Evolutionary conservation across 2,329 filamentous ascomycete genomes (phyloP), one percentile per base, ranked within the genome.

Genomic region (Penicillium sp.): DNA sequence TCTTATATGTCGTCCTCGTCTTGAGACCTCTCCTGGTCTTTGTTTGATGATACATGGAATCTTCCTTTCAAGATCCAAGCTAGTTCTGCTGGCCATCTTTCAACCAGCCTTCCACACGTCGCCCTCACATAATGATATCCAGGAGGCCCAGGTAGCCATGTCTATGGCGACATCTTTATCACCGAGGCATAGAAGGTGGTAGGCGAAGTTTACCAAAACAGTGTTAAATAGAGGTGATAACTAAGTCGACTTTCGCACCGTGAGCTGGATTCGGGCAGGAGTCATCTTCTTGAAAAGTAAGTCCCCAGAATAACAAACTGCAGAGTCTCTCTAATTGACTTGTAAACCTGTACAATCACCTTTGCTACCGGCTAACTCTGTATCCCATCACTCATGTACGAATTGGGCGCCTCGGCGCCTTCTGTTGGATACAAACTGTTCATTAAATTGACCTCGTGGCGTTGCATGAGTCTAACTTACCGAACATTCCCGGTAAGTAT

Each of bases 231-330:
- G 73, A 60, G 75, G 73, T 1, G 75, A 77, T 37, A 79, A 77
- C 40, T 77, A 78, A 19, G 81, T 84, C 44, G 75, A 85, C 51
- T 85, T 85, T 61, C 76, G 82, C 19, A 83, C 81, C 1, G 82
- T 85, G 16, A 75, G 77, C 57, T 85, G 83, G 82, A 75, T 78
- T 16, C 76, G 79, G 19, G 81, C 82, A 2, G 72, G 81, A 3
- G 75, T 83, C 24, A 83, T 85, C 61, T 83, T 85, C 56, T 68
- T 83, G 19, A 85, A 84, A 70, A 72, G 76, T 66, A 60, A 59
- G 59, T 6, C 24, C n/a, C 22, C 22, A 16, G 4, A 18, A 14
- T 24, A 19, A 9, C 19, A 33, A 2, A 19, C 22, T 7, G 7
- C n/a, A n/a, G 22, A 24, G 5, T 2, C 9, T 13, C 4, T 33